Conservation (phyloP, 1,139 yeast genomes). For the Debaryomyces sp. region DNA sequence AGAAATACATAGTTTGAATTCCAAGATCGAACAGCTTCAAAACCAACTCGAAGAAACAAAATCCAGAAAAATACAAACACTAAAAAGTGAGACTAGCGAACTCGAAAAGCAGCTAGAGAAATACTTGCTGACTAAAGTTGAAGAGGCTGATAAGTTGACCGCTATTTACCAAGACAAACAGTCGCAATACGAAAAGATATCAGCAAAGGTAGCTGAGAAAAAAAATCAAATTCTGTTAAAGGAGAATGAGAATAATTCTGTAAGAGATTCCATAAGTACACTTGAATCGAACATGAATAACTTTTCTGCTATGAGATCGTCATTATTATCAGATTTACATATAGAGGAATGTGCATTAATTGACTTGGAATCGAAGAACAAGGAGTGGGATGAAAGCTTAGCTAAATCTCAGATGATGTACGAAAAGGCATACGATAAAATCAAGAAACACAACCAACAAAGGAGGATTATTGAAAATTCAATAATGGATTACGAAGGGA, state of each 20-base stretch:
- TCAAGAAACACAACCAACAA: slow-evolving; percentile 26
- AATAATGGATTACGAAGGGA: slow-evolving; percentile 50
- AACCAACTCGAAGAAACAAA: slow-evolving; percentile 16
- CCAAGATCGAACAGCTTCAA: slow-evolving; percentile 13
- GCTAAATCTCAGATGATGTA: slow-evolving; percentile 11
- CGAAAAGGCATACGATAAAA: slow-evolving; percentile 17
- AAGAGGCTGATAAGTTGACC: slow-evolving; percentile 20
- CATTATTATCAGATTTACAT: slow-evolving; percentile 13
- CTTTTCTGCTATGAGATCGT: slow-evolving; percentile 15
- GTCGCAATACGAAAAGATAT: slow-evolving; percentile 9
- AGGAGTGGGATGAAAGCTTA: slow-evolving; percentile 15
- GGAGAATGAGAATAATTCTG: slow-evolving; percentile 6
- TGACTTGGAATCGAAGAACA: slow-evolving; percentile 10
- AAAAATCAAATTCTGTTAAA: slow-evolving; percentile 11
- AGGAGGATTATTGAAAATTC: slow-evolving; percentile 53
- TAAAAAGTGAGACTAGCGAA: slow-evolving; percentile 19
- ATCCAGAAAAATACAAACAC: slow-evolving; percentile 13
- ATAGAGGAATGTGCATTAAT: slow-evolving; percentile 12
- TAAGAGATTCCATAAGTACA: slow-evolving; percentile 1
- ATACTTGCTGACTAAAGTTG: slow-evolving; percentile 17
- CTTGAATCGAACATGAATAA: slow-evolving; percentile 17
- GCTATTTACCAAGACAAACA: slow-evolving; percentile 15
- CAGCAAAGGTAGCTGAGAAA: slow-evolving; percentile 6
- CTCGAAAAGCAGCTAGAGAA: slow-evolving; percentile 23
- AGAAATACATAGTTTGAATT: slow-evolving; percentile 21